Evolutionary conservation across 306 rosid genomes (phyloP).

Genomic region (Arachis stenosperma): DNA sequence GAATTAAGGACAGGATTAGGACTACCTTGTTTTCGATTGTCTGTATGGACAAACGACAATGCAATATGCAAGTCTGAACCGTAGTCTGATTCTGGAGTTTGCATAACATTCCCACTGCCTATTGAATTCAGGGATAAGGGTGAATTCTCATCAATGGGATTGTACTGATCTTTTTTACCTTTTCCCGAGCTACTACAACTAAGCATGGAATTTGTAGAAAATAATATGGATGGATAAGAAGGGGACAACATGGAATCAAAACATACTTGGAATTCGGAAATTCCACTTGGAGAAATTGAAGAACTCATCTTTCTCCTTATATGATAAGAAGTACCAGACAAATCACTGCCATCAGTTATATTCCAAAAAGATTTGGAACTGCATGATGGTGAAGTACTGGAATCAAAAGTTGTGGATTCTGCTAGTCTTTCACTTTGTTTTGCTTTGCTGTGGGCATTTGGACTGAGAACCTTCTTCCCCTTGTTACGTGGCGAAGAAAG

Average conservation of each 20-base stretch:
- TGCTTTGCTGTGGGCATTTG: slow-evolving; percentile 40
- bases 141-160: slow-evolving; percentile 50
- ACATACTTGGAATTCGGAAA: slow-evolving; percentile 52
- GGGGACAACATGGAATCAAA: slow-evolving; percentile 47
- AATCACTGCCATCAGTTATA: slow-evolving; percentile 46
- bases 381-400: slow-evolving; percentile 51
- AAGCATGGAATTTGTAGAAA: slow-evolving; percentile 50
- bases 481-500: slow-evolving; percentile 63
- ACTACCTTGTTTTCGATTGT: slow-evolving; percentile 41
- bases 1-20: slow-evolving; percentile 49
- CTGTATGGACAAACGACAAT: slow-evolving; percentile 46
- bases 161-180: slow-evolving; percentile 31
- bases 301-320: slow-evolving; percentile 38
- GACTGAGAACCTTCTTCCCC: slow-evolving; percentile 48
- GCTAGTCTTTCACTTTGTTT: slow-evolving; percentile 28
- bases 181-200: slow-evolving; percentile 40
- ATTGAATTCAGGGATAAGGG: slow-evolving; percentile 67
- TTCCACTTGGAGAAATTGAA: slow-evolving; percentile 49
- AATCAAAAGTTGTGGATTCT: slow-evolving; percentile 46
- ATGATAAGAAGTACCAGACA: slow-evolving; percentile 34
- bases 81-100: slow-evolving; percentile 73
- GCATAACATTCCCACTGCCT: slow-evolving; percentile 71
- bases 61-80: slow-evolving; percentile 53
- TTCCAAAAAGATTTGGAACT: slow-evolving; percentile 44
- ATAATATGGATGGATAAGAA: slow-evolving; percentile 40